Evolutionary conservation across 768 basidiomycete species (phyloP).

Genomic region (Boletus pseudopeckii): DNA sequence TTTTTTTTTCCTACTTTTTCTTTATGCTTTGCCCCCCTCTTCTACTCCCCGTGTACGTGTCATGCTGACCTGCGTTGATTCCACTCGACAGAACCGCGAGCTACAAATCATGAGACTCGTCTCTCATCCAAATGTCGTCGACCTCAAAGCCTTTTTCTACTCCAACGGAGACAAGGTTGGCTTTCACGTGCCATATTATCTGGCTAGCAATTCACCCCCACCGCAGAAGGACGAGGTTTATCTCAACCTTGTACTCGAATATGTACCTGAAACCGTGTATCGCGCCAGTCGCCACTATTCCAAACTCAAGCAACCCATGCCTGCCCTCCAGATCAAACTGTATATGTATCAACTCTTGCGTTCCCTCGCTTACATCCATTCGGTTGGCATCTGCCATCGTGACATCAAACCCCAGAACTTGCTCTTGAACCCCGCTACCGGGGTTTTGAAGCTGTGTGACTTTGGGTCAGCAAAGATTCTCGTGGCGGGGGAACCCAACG

Average conservation of each 20-base stretch:
- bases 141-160: slow-evolving; percentile 97
- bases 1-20: slow-evolving; percentile 5
- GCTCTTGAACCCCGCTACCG: slow-evolving; percentile 93
- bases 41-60: not conserved
- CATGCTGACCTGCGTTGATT: slow-evolving; percentile 13
- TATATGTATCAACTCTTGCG: slow-evolving; percentile 99
- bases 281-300: slow-evolving; percentile 98
- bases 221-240: slow-evolving; percentile 97
- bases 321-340: slow-evolving; percentile 98
- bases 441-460: slow-evolving; percentile 96
- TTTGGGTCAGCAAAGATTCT: slow-evolving; percentile 99
- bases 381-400: slow-evolving; percentile 98
- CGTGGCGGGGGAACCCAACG: slow-evolving; percentile 96
- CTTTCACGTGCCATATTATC: slow-evolving; percentile 7
- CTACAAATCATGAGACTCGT: slow-evolving; percentile 98
- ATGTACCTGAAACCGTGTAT: slow-evolving; percentile 99
- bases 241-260: slow-evolving; percentile 98
- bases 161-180: slow-evolving; percentile 98
- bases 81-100: slow-evolving; percentile 81
- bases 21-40: not conserved
- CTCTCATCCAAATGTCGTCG: slow-evolving; percentile 95
- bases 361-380: slow-evolving; percentile 98
- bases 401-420: slow-evolving; percentile 99
- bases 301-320: slow-evolving; percentile 99
- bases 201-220: slow-evolving; percentile 3